Conservation (phyloP, 208 protist genomes). For the Wallacemonas rigidus region DNA sequence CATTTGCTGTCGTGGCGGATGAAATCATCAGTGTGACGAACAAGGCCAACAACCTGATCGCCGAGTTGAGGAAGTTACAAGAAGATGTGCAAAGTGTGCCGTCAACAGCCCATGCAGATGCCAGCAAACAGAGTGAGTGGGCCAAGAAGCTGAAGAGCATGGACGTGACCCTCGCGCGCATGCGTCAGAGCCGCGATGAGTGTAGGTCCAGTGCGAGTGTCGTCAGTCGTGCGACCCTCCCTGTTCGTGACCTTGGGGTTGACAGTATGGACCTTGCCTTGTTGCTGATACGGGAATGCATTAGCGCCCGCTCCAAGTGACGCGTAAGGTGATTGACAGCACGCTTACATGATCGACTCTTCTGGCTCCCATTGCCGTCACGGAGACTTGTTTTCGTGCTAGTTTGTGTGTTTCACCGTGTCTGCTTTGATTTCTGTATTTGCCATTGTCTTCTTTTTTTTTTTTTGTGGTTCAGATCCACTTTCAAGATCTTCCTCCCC, state of each 20-base stretch:
- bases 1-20: neutral
- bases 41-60: slow-evolving; percentile 20
- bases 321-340: too few species aligned
- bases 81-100: neutral
- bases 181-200: neutral
- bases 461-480: too few species aligned
- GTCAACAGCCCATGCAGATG: neutral
- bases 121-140: neutral
- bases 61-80: slow-evolving; percentile 19
- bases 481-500: neutral
- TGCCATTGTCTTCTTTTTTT: neutral
- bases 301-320: neutral
- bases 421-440: neutral
- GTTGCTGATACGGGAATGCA: neutral
- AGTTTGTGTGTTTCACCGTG: slow-evolving; percentile 7
- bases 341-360: too few species aligned
- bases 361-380: too few species aligned
- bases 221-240: neutral
- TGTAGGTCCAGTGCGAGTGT: neutral
- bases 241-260: slow-evolving; percentile 3
- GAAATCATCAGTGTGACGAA: slow-evolving; percentile 14
- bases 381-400: neutral
- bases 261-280: slow-evolving; percentile 5
- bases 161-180: neutral
- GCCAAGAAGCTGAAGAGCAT: neutral